Percentiles rank a stretch among this genome's conserved stretches.
These are phyloP conservation scores for Akebia trifoliata DNA, from an alignment of 164 flowering plant species.

Conservation along the genomic window DNA sequence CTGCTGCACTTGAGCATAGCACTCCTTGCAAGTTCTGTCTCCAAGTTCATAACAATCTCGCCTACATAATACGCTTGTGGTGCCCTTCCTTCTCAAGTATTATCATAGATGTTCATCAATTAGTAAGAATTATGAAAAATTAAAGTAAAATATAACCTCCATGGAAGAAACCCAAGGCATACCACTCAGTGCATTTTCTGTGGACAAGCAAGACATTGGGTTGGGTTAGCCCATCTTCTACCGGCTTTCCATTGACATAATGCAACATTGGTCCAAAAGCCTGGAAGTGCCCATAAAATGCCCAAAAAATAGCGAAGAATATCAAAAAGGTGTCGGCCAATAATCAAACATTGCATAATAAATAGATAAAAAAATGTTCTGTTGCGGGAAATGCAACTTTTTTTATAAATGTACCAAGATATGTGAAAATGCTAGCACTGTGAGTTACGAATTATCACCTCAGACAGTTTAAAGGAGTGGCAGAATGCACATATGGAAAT, in stretches of 20 bases:
- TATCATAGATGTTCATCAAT: too few relatives aligned
- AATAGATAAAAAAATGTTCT: neutral
- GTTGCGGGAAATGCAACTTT: neutral
- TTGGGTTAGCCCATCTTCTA: conserved; percentile 23
- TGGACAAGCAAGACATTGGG: conserved; percentile 48
- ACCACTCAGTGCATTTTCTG: too few relatives aligned
- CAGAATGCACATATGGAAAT: conserved; percentile 50
- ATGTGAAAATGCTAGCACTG: neutral
- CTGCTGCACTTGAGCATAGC: conserved; percentile 54
- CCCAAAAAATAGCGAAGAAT: neutral
- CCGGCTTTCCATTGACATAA: too few relatives aligned
- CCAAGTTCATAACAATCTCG: too few relatives aligned
- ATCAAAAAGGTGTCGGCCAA: neutral
- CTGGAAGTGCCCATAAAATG: conserved; percentile 22
- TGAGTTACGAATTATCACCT: neutral
- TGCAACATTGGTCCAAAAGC: conserved; percentile 51
- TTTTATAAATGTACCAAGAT: neutral
- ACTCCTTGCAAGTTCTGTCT: conserved; percentile 58
- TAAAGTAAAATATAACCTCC: neutral
- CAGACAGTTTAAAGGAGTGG: too few relatives aligned
- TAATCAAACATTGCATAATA: neutral
- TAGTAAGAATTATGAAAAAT: too few relatives aligned
- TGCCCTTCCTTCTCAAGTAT: conserved; percentile 42
- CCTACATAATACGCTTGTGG: conserved; percentile 54
- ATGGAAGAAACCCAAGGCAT: neutral